phyloP scores from a whole-genome alignment of 164 flowering plant species.

The Pachysandra terminalis region DNA sequence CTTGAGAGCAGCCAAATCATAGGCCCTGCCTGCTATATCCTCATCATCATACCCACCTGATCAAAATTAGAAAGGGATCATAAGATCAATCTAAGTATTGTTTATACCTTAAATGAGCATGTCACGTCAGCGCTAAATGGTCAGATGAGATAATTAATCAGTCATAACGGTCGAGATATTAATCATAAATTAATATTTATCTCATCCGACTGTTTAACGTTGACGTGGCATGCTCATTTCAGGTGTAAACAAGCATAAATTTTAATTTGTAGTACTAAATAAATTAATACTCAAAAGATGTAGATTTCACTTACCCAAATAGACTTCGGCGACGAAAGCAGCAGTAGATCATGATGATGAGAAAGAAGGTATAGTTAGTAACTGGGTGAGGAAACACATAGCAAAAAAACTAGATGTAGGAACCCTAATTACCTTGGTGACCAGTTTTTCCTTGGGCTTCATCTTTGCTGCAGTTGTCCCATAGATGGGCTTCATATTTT shows the following conservation, averaged over 20 bases:
- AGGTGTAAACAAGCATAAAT: too few species aligned
- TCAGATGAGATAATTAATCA: too few species aligned
- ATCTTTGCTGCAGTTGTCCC: conserved; percentile 94
- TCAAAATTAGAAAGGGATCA: background rate
- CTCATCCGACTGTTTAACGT: too few species aligned
- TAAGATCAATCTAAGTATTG: too few species aligned
- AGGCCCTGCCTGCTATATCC: conserved; percentile 94
- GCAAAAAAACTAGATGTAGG: background rate
- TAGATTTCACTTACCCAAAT: conserved; percentile 53
- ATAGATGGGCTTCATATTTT: conserved; percentile 95
- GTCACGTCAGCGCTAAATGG: too few species aligned
- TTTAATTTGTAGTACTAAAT: too few species aligned
- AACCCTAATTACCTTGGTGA: conserved; percentile 63
- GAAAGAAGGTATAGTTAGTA: conserved; percentile 6
- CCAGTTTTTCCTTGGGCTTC: conserved; percentile 97
- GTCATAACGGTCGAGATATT: too few species aligned
- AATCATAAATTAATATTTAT: too few species aligned
- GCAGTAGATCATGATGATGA: background rate
- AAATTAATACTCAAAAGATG: background rate
- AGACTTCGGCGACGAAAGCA: conserved; percentile 39
- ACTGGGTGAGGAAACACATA: background rate
- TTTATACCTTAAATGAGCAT: too few species aligned
- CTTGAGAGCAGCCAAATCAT: conserved; percentile 88
- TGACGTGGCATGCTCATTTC: too few species aligned
- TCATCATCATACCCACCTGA: conserved; percentile 95